Evolutionary conservation across 2,329 filamentous ascomycete genomes (phyloP), one percentile per base, ranked within the genome.

Genomic region (Juglanconis juglandina): DNA sequence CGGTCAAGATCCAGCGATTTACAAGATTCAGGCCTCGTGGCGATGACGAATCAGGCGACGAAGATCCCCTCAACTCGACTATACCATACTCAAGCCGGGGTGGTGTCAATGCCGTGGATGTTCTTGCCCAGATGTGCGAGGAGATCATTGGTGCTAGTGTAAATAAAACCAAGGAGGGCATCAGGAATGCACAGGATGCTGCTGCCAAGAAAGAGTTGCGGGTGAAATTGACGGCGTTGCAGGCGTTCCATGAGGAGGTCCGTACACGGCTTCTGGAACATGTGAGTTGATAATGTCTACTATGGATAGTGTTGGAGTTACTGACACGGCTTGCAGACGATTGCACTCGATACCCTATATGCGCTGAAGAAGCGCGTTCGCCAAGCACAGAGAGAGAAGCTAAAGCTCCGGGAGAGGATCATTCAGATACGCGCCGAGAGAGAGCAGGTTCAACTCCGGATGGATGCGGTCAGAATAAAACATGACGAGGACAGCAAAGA

Each of bases 71-170:
- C 4, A 77, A 78, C 49, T 68, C 73, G 2, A 79, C 83, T 4
- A 82, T 87, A 2, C 81, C 84, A 0, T 84, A 81, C 62, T 74
- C 78, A 0, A 81, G 80, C 65, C 77, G 79, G 14, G 72, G 75
- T 30, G 83, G 83, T 50, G 85, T 87, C 65, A 89, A 85, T 52
- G 78, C 82, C 0, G 76, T 88, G 2, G 86, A 89, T 65, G 85
- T 88, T 1, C 75, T 89, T 42, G 77, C 81, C 5, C 81, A 87
- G 64, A 77, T 87, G 13, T 88, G 83, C 67, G 80, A 85, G 39
- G 85, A 88, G 66, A 77, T 87, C 37, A 75, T 87, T 24, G 77
- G 77, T n/a, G 72, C 76, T 2, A 80, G 76, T 13, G 68, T 87
- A 37, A 73, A 74, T 1, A 78, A 78, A 52, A 69, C 86, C 2